phyloP scores from a whole-genome alignment of 106 monocot genomes.

The Acanthochlamys bracteata region DNA sequence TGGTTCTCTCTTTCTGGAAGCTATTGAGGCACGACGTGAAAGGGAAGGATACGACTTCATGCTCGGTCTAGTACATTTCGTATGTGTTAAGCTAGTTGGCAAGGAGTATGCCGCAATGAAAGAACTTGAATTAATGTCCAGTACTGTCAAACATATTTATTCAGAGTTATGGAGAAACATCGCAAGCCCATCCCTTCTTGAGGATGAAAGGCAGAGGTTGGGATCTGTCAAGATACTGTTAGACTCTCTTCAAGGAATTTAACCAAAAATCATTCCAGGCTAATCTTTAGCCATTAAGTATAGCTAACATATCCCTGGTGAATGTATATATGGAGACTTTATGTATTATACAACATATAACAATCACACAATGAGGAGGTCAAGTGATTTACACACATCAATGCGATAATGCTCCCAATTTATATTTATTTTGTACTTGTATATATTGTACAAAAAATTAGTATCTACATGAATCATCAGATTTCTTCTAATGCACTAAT shows the following conservation, averaged over 20 bases:
- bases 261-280: not conserved
- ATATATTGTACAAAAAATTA: no score
- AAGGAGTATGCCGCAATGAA: constrained; percentile 12
- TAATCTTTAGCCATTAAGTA: no score
- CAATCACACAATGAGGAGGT: no score
- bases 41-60: constrained; percentile 33
- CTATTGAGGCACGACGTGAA: constrained; percentile 26
- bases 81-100: constrained; percentile 44
- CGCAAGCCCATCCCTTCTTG: constrained; percentile 6
- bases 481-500: no score
- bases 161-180: constrained; percentile 27
- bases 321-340: no score
- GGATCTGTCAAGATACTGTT: constrained; percentile 29
- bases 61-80: constrained; percentile 52
- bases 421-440: no score
- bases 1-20: constrained; percentile 24
- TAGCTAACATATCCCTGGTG: no score
- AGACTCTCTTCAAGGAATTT: constrained; percentile 10
- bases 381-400: no score
- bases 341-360: no score
- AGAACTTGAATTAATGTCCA: constrained; percentile 23
- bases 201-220: constrained; percentile 35
- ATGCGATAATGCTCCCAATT: no score
- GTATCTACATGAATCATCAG: no score
- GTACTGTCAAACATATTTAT: constrained; percentile 29